Evolutionary conservation across 257 asterid species (phyloP), one percentile per base, ranked within the genome.

Genomic region (Przewalskia tangutica): DNA sequence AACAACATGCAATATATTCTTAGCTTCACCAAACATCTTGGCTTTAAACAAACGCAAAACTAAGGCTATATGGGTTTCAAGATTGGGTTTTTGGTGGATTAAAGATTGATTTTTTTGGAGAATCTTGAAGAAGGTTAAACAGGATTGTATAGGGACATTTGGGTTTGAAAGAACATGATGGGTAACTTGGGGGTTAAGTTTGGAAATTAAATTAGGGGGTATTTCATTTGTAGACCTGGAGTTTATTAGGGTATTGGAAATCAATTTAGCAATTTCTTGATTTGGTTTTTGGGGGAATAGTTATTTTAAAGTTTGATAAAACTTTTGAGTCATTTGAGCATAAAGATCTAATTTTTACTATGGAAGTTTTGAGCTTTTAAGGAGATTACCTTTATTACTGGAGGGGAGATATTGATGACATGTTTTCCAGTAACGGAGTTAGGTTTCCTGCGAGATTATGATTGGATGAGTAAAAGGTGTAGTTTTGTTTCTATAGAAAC

Each of bases 151-250:
- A 55, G 97, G 89, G 46, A 91, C 76, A 77, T 51, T 84, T 4
- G 93, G 97, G 89, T 94, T 91, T 20, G 95, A 87, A 85, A 93
- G 88, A 55, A 95, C 89, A 32, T 88, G 92, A 84, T 80, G 85
- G 71, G 85, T 88, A 59, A 86, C 77, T 44, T 71, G 82, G 83
- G 93, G 81, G 85, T 91, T 88, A 14, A 92, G 85, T 77, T 83
- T 71, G 81, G 91, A 84, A 75, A 86, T 18, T 53, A 90, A 87
- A 53, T 93, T 82, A 44, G 88, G 81, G 27, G 89, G n/a, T 56
- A 85, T 71, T 6, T 59, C 81, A 36, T 73, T 79, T 32, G 84
- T 79, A 36, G 87, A 88, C 2, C 84, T 36, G 0, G 89, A 85
- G 42, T 53, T 81, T 20, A 86, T 88, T 62, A 93, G 91, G 83